A percentile compares a stretch with the other conserved stretches of the same genome.
phyloP scores from a whole-genome alignment of 352 stramenopile genomes.

The Phytophthora crassamura region DNA sequence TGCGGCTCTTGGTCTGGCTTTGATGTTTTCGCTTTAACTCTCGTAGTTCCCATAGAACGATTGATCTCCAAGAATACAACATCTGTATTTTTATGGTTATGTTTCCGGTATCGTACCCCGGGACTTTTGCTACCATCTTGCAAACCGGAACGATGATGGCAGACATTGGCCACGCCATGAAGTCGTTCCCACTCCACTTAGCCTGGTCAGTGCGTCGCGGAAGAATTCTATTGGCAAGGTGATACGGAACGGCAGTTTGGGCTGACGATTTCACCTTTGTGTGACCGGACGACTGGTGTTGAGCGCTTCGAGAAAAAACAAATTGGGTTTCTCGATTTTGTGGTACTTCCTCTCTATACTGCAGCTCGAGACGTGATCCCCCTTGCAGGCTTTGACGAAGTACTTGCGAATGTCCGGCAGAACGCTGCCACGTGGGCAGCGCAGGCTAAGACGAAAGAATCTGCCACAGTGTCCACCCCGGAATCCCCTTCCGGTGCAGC shows the following conservation, averaged over 20 bases:
- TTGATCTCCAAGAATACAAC: conserved; percentile 6
- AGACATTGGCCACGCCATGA: conserved; percentile 72
- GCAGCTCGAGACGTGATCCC: conserved; percentile 57
- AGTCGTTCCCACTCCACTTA: conserved; percentile 64
- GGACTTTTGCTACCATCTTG: conserved; percentile 40
- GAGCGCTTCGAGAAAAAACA: conserved; percentile 73
- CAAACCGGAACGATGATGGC: conserved; percentile 84
- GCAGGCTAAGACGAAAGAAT: conserved; percentile 6
- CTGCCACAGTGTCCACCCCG: neutral
- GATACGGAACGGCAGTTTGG: conserved; percentile 66
- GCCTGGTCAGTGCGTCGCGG: conserved; percentile 66
- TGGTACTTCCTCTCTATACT: conserved; percentile 72
- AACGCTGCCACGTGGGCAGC: conserved; percentile 58
- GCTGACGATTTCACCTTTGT: conserved; percentile 69
- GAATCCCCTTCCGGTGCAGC: neutral
- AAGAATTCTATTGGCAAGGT: conserved; percentile 78
- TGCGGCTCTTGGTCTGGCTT: no score
- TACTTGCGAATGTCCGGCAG: conserved; percentile 51
- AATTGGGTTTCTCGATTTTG: conserved; percentile 78
- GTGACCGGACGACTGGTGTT: conserved; percentile 48
- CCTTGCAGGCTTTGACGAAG: conserved; percentile 49
- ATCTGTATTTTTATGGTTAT: no score
- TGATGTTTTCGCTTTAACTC: no score
- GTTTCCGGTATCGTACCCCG: no score
- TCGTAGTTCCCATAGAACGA: neutral